phyloP scores from a whole-genome alignment of 257 asterid genomes.

The Echium plantagineum region DNA sequence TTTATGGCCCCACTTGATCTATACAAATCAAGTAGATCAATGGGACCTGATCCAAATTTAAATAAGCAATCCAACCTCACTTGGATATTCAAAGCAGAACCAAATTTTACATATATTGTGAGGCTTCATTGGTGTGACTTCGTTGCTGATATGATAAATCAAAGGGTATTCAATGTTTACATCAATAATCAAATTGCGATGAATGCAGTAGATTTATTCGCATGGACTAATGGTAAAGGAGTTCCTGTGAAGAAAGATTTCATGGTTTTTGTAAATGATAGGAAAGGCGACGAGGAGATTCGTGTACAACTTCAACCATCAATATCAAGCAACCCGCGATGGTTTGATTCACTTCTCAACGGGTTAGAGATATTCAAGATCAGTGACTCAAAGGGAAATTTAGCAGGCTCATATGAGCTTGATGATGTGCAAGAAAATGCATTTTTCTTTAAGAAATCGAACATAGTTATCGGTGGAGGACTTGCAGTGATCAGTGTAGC shows the following conservation, averaged over 20 bases:
- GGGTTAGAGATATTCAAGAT: constrained; percentile 83
- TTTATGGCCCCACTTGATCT: constrained; percentile 60
- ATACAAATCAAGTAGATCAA: constrained; percentile 39
- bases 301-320: constrained; percentile 55
- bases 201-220: constrained; percentile 26
- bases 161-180: constrained; percentile 51
- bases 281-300: constrained; percentile 22
- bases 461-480: constrained; percentile 42
- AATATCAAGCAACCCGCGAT: constrained; percentile 18
- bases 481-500: constrained; percentile 66
- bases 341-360: constrained; percentile 47
- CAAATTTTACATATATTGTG: constrained; percentile 55
- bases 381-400: constrained; percentile 32
- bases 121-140: constrained; percentile 92
- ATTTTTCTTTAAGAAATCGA: too few relatives aligned
- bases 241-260: constrained; percentile 46
- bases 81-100: constrained; percentile 65
- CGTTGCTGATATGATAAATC: constrained; percentile 38
- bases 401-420: constrained; percentile 55
- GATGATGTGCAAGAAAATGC: too few relatives aligned
- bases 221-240: constrained; percentile 20
- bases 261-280: constrained; percentile 27
- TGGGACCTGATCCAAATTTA: constrained; percentile 42
- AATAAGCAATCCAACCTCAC: constrained; percentile 48
- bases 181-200: constrained; percentile 56